A percentile compares a stretch with the other conserved stretches of the same genome.
Conservation (phyloP, 2,329 filamentous ascomycete genomes). For the Aspergillus puulaauensis region DNA sequence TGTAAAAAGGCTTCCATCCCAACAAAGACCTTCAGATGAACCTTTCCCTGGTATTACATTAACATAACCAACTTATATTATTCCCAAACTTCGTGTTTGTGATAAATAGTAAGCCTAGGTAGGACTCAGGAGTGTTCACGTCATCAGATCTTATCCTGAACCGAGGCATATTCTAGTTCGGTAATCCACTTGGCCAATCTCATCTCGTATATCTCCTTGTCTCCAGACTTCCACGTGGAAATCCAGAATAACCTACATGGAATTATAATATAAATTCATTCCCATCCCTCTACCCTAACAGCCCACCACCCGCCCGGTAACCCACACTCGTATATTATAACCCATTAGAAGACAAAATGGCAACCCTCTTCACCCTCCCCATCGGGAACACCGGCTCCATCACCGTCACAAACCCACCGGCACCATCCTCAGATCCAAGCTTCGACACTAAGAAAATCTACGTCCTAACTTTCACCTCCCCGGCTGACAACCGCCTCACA, state of each 20-base stretch:
- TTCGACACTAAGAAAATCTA: conserved; percentile 54
- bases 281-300: neutral
- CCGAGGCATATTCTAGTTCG: conserved; percentile 5
- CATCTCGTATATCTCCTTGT: neutral
- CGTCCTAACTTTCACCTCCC: conserved; percentile 68
- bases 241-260: neutral
- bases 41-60: neutral
- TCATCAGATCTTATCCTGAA: neutral
- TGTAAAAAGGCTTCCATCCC: neutral
- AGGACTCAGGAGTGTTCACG: neutral
- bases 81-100: neutral
- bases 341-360: neutral
- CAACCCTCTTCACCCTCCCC: conserved; percentile 60
- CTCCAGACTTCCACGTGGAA: neutral
- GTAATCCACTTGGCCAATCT: neutral
- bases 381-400: conserved; percentile 55
- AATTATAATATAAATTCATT: neutral
- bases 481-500: conserved; percentile 74
- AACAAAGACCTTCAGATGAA: neutral
- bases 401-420: conserved; percentile 59
- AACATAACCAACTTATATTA: neutral
- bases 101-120: neutral
- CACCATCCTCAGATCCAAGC: conserved; percentile 16
- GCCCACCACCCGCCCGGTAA: neutral
- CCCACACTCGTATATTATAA: too few relatives aligned